These are phyloP conservation scores for Penicillium sp. DNA, from an alignment of 2,329 filamentous ascomycete genomes.

Conservation along the genomic window DNA sequence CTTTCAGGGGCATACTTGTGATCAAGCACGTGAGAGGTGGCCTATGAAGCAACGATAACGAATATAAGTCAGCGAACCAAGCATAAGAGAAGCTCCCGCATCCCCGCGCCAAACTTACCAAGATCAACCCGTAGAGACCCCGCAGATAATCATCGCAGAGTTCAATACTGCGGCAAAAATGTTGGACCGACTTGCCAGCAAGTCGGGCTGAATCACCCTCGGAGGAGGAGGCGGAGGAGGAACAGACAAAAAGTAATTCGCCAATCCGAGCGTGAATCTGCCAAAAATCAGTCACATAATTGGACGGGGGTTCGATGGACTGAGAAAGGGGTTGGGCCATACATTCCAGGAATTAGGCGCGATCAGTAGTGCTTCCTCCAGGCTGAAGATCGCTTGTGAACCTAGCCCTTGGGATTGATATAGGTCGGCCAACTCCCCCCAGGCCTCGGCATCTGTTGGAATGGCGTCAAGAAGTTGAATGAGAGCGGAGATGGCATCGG, in stretches of 20 bases:
- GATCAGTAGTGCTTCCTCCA: constrained; percentile 87
- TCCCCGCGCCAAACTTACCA: constrained; percentile 54
- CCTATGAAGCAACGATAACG: constrained; percentile 22
- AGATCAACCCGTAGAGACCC: constrained; percentile 87
- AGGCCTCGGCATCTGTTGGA: constrained; percentile 89
- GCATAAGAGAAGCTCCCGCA: no score
- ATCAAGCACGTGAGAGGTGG: constrained; percentile 30
- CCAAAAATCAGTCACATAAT: constrained; percentile 5
- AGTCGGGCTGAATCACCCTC: constrained; percentile 49
- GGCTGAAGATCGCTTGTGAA: constrained; percentile 78
- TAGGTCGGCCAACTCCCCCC: constrained; percentile 86
- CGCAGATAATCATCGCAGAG: constrained; percentile 90
- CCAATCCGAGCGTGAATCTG: constrained; percentile 85
- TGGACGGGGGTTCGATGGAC: background rate
- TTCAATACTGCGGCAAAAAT: constrained; percentile 89
- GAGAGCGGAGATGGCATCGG: constrained; percentile 75
- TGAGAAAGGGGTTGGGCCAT: constrained; percentile 37
- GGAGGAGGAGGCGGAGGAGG: constrained; percentile 28
- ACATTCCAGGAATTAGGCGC: constrained; percentile 96
- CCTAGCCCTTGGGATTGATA: constrained; percentile 80
- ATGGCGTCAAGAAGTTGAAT: constrained; percentile 76
- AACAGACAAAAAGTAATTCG: constrained; percentile 75
- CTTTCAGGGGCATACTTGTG: constrained; percentile 17
- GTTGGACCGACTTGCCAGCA: constrained; percentile 73
- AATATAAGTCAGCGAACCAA: background rate